Evolutionary conservation across 768 basidiomycete species (phyloP), one percentile per base, ranked within the genome.

Genomic region (Solioccasus polychromus): DNA sequence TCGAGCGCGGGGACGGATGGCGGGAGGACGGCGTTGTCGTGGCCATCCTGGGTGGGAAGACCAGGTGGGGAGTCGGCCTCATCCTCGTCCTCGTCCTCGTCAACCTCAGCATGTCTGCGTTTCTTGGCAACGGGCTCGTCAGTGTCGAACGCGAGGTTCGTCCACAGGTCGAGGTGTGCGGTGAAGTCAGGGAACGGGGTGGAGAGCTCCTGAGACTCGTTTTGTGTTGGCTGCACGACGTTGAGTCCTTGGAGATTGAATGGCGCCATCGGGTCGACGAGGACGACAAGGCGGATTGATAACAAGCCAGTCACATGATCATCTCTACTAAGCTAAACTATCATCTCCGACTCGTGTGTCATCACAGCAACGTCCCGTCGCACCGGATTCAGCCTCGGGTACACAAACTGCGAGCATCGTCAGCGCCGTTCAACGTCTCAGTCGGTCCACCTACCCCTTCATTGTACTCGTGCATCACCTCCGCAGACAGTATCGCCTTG

Each of bases 391-490:
- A 89, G 64, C 49, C 83, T 79, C n/a, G 90, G 91, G 54, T 85
- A 79, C 3, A 92, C 90, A 60, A 89, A 92, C 88, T 92, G 45
- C 20, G 15, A 28, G 11, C 17, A n/a, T 5, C n/a, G 5, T 53
- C 35, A 55, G 40, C 15, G 2, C 8, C 15, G 2, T 2, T 38
- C 18, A 1, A 5, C 17, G 1, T 2, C 35, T 19, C 15, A 22
- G 10, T 36, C 14, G 42, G 15, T 10, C 4, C 3, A 73, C 81
- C 30, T 52, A 89, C 90, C 67, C 78, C 80, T 62, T 81, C 72
- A 50, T 92, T 86, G 57, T 92, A 92, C 64, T 92, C 90, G 57
- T 81, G 78, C 76, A 92, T 74, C 15, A 91, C 86, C 60, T 92
- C 90, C 3, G 84, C 77, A 9, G 85, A 77, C 46, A 92, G 76